Evolutionary conservation across 2,329 filamentous ascomycete genomes (phyloP), one percentile per base, ranked within the genome.

Genomic region (Aureobasidium sp.): DNA sequence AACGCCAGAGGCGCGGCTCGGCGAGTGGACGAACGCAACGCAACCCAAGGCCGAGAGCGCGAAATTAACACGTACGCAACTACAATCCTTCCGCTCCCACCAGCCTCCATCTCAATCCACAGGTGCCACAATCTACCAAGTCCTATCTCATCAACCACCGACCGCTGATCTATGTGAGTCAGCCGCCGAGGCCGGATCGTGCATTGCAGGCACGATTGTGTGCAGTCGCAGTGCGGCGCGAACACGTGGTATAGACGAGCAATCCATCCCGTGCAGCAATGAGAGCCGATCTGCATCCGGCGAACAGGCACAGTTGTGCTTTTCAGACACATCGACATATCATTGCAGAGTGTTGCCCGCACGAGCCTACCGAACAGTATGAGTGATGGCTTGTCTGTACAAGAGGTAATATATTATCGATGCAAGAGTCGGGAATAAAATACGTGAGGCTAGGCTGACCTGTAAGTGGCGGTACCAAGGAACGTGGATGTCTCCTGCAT

Each of bases 211-310:
- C 22, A 11, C 42, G 42, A 11, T 12, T 34, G 19, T 47, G 21
- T 35, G 42, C 30, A 47, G 42, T 47, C 29, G 42, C 16, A 47
- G 27, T 47, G 42, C 42, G 29, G 42, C 42, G 42, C 29, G 27
- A 12, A 47, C 42, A 47, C 29, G 29, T 47, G 42, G 42, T 47
- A 29, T 47, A 47, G 29, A 47, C 42, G 27, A 47, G 29, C 30
- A 35, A 47, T 47, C 27, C 19, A 47, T 14, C 29, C 29, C 5
- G 42, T 19, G 42, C 42, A 47, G 42, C 4, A 22, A 47, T 7
- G 42, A 47, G 5, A 24, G 42, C 1, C 41, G 24, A 16, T 25
- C 17, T 30, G 25, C 25, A 11, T 4, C 14, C 7, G 3, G 42
- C 17, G 14, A 11, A 7, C 19, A 47, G 42, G 42, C 42, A 32